Evolutionary conservation across 371 early-diverging fungal genomes (phyloP), one percentile per base, ranked within the genome.

Genomic region (Sporodiniella umbellata): DNA sequence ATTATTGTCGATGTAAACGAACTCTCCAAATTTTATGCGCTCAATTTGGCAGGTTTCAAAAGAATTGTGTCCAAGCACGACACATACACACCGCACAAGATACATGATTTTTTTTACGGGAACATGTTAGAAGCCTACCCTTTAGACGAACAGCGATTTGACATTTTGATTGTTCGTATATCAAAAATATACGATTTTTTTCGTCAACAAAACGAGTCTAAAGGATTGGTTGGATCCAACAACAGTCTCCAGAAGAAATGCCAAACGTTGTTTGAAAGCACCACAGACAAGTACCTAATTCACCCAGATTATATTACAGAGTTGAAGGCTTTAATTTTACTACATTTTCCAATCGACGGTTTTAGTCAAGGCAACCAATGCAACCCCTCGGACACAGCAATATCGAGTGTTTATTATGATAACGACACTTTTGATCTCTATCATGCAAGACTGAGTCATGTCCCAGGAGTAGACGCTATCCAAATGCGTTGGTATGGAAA

Each of bases 241-340:
- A n/a, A 5, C 35, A n/a, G 2, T 15, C 5, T 1, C n/a, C 10
- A 40, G 10, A 37, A 35, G 12, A 24, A 23, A 46, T 70, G 75
- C 14, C 78, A 83, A 48, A 79, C 73, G 53, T 84, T 84, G 53
- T 86, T 90, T 72, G 87, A 92, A 17, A 74, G 92, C 19, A 79
- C 84, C 53, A 90, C 93, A 10, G 84, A 86, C 48, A 92, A 96
- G 75, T 98, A 94, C 71, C 97, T 98, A 98, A 90, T 98, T 1
- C 94, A 94, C 53, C 90, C 89, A 0, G 95, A 97, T 66, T 95
- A 98, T 69, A 86, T 98, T 38, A 89, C 89, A 51, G 94, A 94
- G 62, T 83, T 98, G 53, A 92, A 94, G 64, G 80, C 86, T 37
- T 74, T 81, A 58, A 90, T 98, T 51, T 78, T 96, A 42, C 85